Conservation (phyloP, 345 rosid species). For the Bruguiera sexangula region DNA sequence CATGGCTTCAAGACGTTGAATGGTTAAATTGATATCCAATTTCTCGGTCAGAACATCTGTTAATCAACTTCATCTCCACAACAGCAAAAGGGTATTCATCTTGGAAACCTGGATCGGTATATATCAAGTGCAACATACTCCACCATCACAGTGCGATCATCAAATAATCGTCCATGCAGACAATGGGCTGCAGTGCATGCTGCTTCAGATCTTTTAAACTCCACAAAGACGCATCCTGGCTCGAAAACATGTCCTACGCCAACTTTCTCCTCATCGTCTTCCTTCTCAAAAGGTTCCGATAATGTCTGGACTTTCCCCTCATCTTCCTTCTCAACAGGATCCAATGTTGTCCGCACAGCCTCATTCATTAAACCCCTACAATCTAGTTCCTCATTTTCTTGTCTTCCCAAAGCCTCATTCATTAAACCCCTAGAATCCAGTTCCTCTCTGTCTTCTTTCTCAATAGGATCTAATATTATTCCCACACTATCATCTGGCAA, state of each 20-base stretch:
- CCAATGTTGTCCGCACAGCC: not conserved
- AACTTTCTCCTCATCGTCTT: slow-evolving; percentile 27
- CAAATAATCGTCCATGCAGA: slow-evolving; percentile 67
- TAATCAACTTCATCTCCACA: not conserved
- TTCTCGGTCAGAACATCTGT: not conserved
- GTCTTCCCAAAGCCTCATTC: not conserved
- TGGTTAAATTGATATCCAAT: not conserved
- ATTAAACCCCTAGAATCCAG: slow-evolving; percentile 13
- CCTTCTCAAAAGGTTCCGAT: slow-evolving; percentile 25
- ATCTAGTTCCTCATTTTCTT: slow-evolving; percentile 15
- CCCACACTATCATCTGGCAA: slow-evolving; percentile 9
- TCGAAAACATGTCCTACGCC: slow-evolving; percentile 42
- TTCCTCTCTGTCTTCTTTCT: slow-evolving; percentile 20
- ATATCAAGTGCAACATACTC: slow-evolving; percentile 57
- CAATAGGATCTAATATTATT: slow-evolving; percentile 15
- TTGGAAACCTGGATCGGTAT: slow-evolving; percentile 51
- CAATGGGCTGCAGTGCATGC: slow-evolving; percentile 66
- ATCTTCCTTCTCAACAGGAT: not conserved
- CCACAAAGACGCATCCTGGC: slow-evolving; percentile 65
- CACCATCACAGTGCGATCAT: slow-evolving; percentile 47
- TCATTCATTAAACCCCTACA: slow-evolving; percentile 8
- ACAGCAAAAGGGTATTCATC: slow-evolving; percentile 10
- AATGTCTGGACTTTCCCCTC: not conserved
- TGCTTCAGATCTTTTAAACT: slow-evolving; percentile 71
- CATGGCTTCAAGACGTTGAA: no score